Base-by-base conservation (phyloP, 257 asterid species). In the Solanum corneliomulleri region DNA sequence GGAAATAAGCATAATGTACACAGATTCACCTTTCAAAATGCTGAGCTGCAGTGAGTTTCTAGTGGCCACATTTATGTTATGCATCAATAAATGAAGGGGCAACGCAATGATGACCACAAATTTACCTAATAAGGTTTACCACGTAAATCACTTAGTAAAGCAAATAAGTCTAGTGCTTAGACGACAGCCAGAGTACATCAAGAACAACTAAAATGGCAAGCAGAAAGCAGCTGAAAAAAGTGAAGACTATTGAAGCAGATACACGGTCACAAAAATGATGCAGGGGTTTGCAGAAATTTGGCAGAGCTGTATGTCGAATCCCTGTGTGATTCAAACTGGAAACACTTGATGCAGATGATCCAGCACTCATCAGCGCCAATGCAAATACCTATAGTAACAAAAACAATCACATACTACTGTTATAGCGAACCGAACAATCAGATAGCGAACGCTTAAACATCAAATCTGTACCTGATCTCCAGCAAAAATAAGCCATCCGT, bases 331-430 rank as follows among this genome's bases (percentile, higher is more conserved):
- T 96, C 88, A 96, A 90, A 88, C 92, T 96, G 45, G 98, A 93
- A 0, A 95, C 98, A 1, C 99, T 97, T 0, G 98, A 91, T 16
- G 98, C 96, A 21, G 99, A 98, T 33, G 99, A 96, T 90, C 96
- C 98, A 16, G 96, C 99, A 44, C 99, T 94, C 93, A 96, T 93
- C 96, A 92, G 68, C 4, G 93, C 98, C 76, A 90, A 94, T 7
- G 96, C 95, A 88, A 96, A 93, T 66, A 96, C 85, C 99, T 96
- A 14, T 77, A 77, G 60, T 13, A 42, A 42, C 60, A 77, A 44
- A 42, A 7, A 3, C 35, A 23, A 41, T n/a, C 83, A n/a, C 33
- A n/a, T 62, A 62, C 4, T 23, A 62, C 70, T 0, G 31, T 10
- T 62, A 62, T 62, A 62, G n/a, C n/a, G n/a, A 60, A 60, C 7